Evolutionary conservation across 2,329 filamentous ascomycete species (phyloP), one percentile per base, ranked within the genome.

Genomic region (Ophiocordyceps australis): DNA sequence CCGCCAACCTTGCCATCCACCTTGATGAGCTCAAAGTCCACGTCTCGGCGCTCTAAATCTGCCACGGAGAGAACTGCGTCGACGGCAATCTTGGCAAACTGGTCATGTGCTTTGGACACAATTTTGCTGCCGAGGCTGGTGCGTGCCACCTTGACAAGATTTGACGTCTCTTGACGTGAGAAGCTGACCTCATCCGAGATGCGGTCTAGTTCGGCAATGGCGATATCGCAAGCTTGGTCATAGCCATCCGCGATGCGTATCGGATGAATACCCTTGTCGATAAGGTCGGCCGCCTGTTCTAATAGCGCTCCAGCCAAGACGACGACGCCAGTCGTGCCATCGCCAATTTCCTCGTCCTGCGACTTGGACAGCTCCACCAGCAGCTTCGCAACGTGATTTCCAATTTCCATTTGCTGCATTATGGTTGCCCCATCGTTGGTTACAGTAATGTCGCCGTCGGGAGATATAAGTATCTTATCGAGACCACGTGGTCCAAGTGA

Each of bases 381-480:
- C 26, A 98, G 66, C 60, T 95, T 95, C 34, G 89, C 89, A 34
- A 98, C 83, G 54, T 95, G 86, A 65, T 98, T 95, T 40, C 81
- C 80, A 40, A 98, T 86, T 60, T 98, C 89, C 89, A 98, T 98
- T 67, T 92, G 83, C 42, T 81, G 76, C 39, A 98, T 64, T 43
- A 98, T 98, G 23, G 89, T 98, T 28, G 91, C 91, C 44, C 89
- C 89, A 58, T 98, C 89, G 60, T 98, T 98, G 39, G 89, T 98
- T 34, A 98, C 83, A 34, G 89, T 98, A 52, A 98, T 98, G 55
- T 98, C 89, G 51, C 89, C 89, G 50, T 98, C 89, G 33, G 89
- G 80, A 26, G 89, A 98, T 43, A 98, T 98, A 41, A 98, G 70
- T 48, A 98, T 98, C 64, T 98, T 98, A 64, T 98, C 89, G 46